phyloP scores from a whole-genome alignment of 75 land plant species.

The Picea glauca region DNA sequence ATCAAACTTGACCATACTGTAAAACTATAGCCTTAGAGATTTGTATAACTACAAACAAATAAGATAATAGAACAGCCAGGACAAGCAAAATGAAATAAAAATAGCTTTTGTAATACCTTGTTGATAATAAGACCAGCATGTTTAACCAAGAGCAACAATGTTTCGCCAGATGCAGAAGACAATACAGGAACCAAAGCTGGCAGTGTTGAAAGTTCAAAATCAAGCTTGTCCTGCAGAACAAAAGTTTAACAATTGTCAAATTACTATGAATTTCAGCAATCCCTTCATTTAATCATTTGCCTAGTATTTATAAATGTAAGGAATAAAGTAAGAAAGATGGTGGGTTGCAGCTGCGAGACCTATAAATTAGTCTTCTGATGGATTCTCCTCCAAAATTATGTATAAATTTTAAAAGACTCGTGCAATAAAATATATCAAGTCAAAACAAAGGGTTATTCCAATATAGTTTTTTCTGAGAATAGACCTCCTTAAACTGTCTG shows the following conservation, averaged over 20 bases:
- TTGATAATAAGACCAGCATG: conserved; percentile 86
- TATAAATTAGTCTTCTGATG: neutral
- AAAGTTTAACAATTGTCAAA: neutral
- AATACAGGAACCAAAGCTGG: conserved; percentile 93
- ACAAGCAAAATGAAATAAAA: neutral
- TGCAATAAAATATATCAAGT: too few relatives aligned
- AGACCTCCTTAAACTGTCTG: too few relatives aligned
- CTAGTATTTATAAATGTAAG: neutral
- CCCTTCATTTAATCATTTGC: neutral
- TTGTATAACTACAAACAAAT: neutral
- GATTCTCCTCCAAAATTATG: neutral
- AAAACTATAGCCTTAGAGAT: too few relatives aligned
- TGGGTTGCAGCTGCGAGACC: neutral
- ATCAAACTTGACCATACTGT: too few relatives aligned
- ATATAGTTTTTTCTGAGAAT: too few relatives aligned
- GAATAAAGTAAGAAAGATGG: neutral
- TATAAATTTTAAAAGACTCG: too few relatives aligned
- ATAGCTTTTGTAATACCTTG: conserved; percentile 50
- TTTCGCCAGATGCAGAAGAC: conserved; percentile 84
- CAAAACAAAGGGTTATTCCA: too few relatives aligned
- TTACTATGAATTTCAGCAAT: neutral
- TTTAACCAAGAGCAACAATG: conserved; percentile 85
- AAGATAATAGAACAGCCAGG: neutral
- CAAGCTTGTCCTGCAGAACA: conserved; percentile 72
- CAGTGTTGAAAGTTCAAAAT: conserved; percentile 84